Conservation (phyloP, 768 basidiomycete species). For the Boletus reticuloceps region DNA sequence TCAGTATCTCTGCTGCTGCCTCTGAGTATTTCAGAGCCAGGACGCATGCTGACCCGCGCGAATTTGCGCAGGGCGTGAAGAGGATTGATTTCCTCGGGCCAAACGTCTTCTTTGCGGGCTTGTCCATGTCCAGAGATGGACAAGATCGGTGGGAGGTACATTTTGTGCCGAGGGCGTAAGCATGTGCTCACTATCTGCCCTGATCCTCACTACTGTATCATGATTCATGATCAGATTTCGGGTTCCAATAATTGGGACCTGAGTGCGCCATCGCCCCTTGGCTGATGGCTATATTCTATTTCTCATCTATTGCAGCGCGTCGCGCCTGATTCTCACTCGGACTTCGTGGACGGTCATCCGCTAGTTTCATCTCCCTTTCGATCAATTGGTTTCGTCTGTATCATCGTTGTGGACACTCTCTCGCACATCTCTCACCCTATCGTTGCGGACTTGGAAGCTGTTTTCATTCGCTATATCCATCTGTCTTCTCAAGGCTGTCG, state of each 20-base stretch:
- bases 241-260: conserved; percentile 16
- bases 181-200: not conserved
- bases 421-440: conserved; percentile 2
- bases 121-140: conserved; percentile 26
- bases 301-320: conserved; percentile 12
- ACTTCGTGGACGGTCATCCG: conserved; percentile 15
- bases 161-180: conserved; percentile 21
- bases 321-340: not conserved
- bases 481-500: not conserved
- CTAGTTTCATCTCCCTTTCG: not conserved
- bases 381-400: conserved; percentile 10
- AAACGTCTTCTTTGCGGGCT: conserved; percentile 29
- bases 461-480: conserved; percentile 16
- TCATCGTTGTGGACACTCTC: conserved; percentile 5
- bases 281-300: conserved; percentile 13
- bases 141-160: conserved; percentile 30
- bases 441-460: conserved; percentile 5
- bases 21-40: conserved; percentile 30
- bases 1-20: conserved; percentile 19
- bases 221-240: conserved; percentile 4
- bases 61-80: conserved; percentile 39
- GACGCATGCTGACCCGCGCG: conserved; percentile 30
- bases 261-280: not conserved
- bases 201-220: not conserved
- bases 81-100: conserved; percentile 38